Evolutionary conservation across 2,329 filamentous ascomycete genomes (phyloP).

Genomic region (Pseudocercospora eumusae): DNA sequence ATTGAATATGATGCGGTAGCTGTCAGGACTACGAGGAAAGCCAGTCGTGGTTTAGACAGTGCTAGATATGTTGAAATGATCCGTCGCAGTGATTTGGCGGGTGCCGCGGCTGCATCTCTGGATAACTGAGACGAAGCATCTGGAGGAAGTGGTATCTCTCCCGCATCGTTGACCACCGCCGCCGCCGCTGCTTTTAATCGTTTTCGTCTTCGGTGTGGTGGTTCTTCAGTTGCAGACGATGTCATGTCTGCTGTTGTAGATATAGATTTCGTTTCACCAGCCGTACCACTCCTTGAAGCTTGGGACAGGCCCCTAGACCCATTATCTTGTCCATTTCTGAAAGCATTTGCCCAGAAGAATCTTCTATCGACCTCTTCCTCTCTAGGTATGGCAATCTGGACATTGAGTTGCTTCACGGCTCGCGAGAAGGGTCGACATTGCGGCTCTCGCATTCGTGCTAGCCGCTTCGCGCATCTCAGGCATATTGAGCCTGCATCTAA

Average conservation of each 20-base stretch:
- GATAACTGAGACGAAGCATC: slow-evolving; percentile 65
- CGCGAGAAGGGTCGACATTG: slow-evolving; percentile 26
- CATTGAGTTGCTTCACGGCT: slow-evolving; percentile 26
- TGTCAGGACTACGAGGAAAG: slow-evolving; percentile 85
- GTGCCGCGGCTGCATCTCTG: slow-evolving; percentile 58
- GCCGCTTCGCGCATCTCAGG: slow-evolving; percentile 33
- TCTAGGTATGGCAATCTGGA: slow-evolving; percentile 25
- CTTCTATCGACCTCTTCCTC: slow-evolving; percentile 35
- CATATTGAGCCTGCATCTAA: slow-evolving; percentile 32
- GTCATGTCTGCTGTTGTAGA: slow-evolving; percentile 1
- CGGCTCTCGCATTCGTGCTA: slow-evolving; percentile 27
- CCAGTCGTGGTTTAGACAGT: slow-evolving; percentile 91
- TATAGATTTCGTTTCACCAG: neutral
- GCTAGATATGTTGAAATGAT: slow-evolving; percentile 79
- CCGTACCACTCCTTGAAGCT: neutral
- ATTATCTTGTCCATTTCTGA: slow-evolving; percentile 18
- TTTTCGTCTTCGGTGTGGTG: slow-evolving; percentile 40
- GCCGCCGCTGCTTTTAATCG: slow-evolving; percentile 38
- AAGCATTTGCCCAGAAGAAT: slow-evolving; percentile 42
- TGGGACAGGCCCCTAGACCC: neutral
- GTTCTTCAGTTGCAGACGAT: slow-evolving; percentile 26
- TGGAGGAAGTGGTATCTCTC: slow-evolving; percentile 48
- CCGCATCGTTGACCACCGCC: slow-evolving; percentile 12
- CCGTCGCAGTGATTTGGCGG: slow-evolving; percentile 61
- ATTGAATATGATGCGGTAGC: slow-evolving; percentile 89